Evolutionary conservation across 2,329 filamentous ascomycete genomes (phyloP).

Genomic region (Tolypocladium sp.): DNA sequence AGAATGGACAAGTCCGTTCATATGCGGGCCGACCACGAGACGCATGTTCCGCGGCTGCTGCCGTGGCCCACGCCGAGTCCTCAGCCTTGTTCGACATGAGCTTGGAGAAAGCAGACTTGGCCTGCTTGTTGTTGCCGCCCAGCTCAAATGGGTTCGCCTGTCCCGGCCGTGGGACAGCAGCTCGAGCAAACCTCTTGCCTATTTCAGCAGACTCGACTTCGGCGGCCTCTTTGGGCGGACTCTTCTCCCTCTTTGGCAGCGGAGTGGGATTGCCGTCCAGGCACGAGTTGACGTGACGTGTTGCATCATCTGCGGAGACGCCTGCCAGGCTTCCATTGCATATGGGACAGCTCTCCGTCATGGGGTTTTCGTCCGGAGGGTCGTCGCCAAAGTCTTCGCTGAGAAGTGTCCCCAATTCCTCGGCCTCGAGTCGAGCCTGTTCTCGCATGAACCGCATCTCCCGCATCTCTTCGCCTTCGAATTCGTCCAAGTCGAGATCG

Average conservation of each 20-base stretch:
- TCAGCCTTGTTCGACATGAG: constrained; percentile 91
- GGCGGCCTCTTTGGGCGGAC: constrained; percentile 6
- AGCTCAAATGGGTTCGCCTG: constrained; percentile 71
- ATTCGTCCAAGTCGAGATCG: constrained; percentile 41
- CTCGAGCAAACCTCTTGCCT: constrained; percentile 55
- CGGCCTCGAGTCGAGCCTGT: constrained; percentile 57
- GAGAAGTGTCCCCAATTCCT: constrained; percentile 37
- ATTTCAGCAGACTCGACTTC: constrained; percentile 28
- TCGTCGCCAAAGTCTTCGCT: constrained; percentile 24
- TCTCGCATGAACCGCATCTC: constrained; percentile 67
- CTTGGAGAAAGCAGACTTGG: constrained; percentile 74
- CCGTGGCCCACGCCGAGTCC: constrained; percentile 79
- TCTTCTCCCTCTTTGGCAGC: constrained; percentile 26
- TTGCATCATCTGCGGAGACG: constrained; percentile 56
- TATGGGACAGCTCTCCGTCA: constrained; percentile 57
- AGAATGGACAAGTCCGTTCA: constrained; percentile 89
- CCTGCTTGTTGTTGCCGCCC: constrained; percentile 23
- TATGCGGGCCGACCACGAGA: constrained; percentile 80
- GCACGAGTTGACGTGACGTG: constrained; percentile 84
- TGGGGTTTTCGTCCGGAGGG: constrained; percentile 18
- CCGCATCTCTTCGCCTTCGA: constrained; percentile 55
- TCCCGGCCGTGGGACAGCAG: constrained; percentile 64
- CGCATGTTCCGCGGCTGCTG: constrained; percentile 68
- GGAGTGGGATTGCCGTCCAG: constrained; percentile 71
- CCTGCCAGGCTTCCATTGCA: constrained; percentile 59